Conservation (phyloP, 768 basidiomycete species). For the Myochromella boudieri region DNA sequence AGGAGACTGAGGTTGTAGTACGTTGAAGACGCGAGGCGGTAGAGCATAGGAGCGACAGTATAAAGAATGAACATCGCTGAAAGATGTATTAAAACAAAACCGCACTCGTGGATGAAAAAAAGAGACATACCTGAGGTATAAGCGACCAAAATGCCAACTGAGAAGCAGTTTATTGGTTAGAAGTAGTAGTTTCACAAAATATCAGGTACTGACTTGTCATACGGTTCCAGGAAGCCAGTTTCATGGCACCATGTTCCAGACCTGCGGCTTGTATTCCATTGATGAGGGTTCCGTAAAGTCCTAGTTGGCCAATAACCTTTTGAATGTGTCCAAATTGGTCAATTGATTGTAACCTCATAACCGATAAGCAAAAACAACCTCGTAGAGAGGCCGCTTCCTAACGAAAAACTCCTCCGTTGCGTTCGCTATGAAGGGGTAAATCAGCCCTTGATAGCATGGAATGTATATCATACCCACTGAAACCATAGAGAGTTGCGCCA, state of each 20-base stretch:
- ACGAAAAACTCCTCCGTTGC: slow-evolving; percentile 90
- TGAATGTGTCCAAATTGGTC: background rate
- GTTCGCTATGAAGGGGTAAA: slow-evolving; percentile 53
- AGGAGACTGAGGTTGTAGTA: slow-evolving; percentile 85
- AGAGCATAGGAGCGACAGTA: slow-evolving; percentile 81
- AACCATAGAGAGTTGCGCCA: slow-evolving; percentile 83
- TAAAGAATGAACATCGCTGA: slow-evolving; percentile 84
- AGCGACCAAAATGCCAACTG: slow-evolving; percentile 47
- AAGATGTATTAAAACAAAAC: background rate
- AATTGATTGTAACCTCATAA: no score
- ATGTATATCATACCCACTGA: slow-evolving; percentile 52
- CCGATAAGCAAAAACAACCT: slow-evolving; percentile 43
- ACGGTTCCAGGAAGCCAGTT: slow-evolving; percentile 68
- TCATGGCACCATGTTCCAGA: slow-evolving; percentile 71
- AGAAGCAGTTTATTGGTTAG: slow-evolving; percentile 3
- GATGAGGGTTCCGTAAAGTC: slow-evolving; percentile 82
- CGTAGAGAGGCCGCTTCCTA: slow-evolving; percentile 75
- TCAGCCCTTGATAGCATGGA: background rate
- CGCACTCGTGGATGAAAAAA: background rate
- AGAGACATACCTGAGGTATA: slow-evolving; percentile 34
- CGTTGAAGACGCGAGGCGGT: slow-evolving; percentile 82
- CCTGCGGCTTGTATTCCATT: slow-evolving; percentile 76
- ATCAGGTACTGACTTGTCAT: slow-evolving; percentile 51
- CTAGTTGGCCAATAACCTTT: slow-evolving; percentile 80
- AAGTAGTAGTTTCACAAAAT: background rate